phyloP scores from a whole-genome alignment of 1,284 basidiomycete genomes.

The Wolfiporia cocos region DNA sequence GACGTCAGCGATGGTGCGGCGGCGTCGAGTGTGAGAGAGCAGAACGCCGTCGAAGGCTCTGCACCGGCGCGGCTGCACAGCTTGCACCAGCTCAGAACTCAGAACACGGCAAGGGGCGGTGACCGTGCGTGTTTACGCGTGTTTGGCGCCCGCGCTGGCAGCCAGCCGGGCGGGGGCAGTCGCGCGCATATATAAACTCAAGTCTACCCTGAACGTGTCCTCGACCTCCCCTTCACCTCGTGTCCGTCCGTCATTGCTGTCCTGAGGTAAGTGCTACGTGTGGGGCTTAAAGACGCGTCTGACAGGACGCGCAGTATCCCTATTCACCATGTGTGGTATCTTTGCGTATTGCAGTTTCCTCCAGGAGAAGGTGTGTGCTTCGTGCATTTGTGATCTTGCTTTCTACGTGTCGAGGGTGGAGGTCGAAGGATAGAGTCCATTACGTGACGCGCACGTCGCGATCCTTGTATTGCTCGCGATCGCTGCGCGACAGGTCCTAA shows the following conservation, averaged over 20 bases:
- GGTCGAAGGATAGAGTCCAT: background rate
- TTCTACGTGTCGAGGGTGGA: background rate
- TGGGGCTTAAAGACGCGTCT: background rate
- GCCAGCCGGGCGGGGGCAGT: background rate
- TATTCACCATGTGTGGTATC: constrained; percentile 82
- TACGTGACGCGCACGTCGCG: too few species aligned
- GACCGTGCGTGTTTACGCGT: constrained; percentile 5
- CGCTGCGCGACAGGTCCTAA: constrained; percentile 1
- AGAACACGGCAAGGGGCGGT: background rate
- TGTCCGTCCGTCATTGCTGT: background rate
- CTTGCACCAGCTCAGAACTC: too few species aligned
- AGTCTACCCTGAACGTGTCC: background rate
- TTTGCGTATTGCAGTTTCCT: constrained; percentile 93
- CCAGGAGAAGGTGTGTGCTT: constrained; percentile 77
- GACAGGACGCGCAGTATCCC: background rate
- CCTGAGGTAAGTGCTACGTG: background rate
- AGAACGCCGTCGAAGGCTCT: too few species aligned
- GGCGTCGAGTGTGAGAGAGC: too few species aligned
- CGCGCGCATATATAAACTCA: constrained; percentile 4
- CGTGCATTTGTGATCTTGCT: background rate
- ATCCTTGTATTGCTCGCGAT: background rate
- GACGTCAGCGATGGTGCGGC: too few species aligned
- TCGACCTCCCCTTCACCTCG: background rate
- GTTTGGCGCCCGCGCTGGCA: constrained; percentile 7
- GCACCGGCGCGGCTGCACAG: too few species aligned